Base-by-base conservation (phyloP, 163 green algal genomes). In the Smithsoniella earleae region DNA sequence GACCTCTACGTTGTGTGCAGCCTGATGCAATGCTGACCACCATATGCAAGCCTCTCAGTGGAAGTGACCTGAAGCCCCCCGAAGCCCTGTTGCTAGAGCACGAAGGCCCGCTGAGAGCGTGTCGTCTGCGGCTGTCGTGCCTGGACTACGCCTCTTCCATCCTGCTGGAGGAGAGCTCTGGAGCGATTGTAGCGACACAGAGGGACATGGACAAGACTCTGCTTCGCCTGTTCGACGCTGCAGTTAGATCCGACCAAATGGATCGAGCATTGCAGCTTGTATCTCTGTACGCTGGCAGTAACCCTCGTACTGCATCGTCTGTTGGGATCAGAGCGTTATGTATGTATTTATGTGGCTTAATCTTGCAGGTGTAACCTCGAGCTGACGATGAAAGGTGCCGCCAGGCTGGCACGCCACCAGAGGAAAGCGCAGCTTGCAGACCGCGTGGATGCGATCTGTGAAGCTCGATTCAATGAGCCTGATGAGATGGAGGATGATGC, bases 351-450 rank as follows among this genome's bases (percentile, higher is more conserved):
- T 36, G 31, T n/a, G 5, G 20, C 20, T 5, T 69, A n/a, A 0
- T 69, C 16, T 20, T 69, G 58, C 20, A 69, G 58, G 25, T 69
- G 58, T 33, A 37, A 69, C 25, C 31, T 43, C n/a, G 58, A 69
- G 58, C 28, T 69, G 27, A 69, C 58, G 16, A 69, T 69, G 58
- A 34, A 8, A 5, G 43, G 43, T 18, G 58, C 58, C 3, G 1
- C 58, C 5, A 69, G 34, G 58, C 58, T 69, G n/a, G 58, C 58
- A 13, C 58, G 34, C 58, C 58, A 69, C 58, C 58, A 34, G 5
- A 30, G 58, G 30, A 69, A 69, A 34, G 25, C 3, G 8, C 16
- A 36, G 0, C 58, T 69, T 0, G 58, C 58, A 31, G 58, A 69
- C 10, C 58, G 58, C 25, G 1, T 69, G 27, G 58, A 69, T 30